These are phyloP conservation scores for Podila epigama DNA, from an alignment of 192 early-diverging fungal genomes.

Conservation along the genomic window DNA sequence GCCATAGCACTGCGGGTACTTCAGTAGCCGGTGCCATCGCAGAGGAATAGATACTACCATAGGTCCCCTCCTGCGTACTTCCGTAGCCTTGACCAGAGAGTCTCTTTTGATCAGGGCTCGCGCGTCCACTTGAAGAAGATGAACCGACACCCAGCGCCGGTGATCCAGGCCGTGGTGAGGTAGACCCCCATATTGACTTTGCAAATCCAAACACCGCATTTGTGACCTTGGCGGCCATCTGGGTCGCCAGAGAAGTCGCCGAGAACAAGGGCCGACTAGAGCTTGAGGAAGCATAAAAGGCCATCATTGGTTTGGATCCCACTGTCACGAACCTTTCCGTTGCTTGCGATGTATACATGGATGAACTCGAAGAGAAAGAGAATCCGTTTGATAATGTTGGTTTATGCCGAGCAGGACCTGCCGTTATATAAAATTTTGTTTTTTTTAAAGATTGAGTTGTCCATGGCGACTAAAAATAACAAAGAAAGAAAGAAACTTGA, in stretches of 20 bases:
- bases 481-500: neutral
- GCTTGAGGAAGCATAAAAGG: conserved; percentile 60
- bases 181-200: conserved; percentile 67
- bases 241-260: conserved; percentile 56
- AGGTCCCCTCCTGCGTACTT: conserved; percentile 23
- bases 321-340: conserved; percentile 65
- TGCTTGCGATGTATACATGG: conserved; percentile 48
- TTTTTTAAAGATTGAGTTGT: neutral
- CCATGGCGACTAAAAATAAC: neutral
- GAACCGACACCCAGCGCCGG: conserved; percentile 18
- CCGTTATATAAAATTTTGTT: neutral
- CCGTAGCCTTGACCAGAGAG: conserved; percentile 21
- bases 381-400: conserved; percentile 39
- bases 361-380: conserved; percentile 45
- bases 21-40: conserved; percentile 62
- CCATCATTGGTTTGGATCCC: conserved; percentile 64
- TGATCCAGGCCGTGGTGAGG: conserved; percentile 29
- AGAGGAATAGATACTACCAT: conserved; percentile 49
- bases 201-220: conserved; percentile 74
- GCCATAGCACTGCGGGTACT: conserved; percentile 58
- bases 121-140: conserved; percentile 3
- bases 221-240: conserved; percentile 57
- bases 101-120: conserved; percentile 28
- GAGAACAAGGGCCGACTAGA: conserved; percentile 58
- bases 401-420: conserved; percentile 43